Percentiles rank a stretch among this genome's conserved stretches.
phyloP scores from a whole-genome alignment of 352 stramenopile genomes.

The Phytophthora citricola region DNA sequence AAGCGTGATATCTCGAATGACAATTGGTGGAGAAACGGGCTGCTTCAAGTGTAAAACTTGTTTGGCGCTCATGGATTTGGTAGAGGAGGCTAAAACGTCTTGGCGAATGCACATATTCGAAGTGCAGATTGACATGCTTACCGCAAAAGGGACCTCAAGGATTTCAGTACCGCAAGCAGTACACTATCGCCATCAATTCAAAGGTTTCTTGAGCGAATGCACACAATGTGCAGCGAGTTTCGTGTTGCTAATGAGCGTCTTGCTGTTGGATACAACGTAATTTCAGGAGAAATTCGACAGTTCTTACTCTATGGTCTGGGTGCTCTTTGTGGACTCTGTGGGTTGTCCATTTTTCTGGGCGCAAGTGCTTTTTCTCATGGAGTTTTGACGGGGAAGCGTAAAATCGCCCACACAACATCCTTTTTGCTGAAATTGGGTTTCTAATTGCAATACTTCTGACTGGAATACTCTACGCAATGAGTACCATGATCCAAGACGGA shows the following conservation, averaged over 20 bases:
- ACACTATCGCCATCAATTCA: slow-evolving; percentile 40
- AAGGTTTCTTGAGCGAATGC: slow-evolving; percentile 41
- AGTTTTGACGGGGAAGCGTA: slow-evolving; percentile 48
- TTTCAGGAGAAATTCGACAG: slow-evolving; percentile 36
- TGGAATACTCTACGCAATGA: slow-evolving; percentile 58
- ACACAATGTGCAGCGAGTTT: slow-evolving; percentile 35
- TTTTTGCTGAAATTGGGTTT: slow-evolving; percentile 55
- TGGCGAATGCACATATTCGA: slow-evolving; percentile 58
- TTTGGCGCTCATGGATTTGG: slow-evolving; percentile 37
- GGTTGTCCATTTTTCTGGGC: slow-evolving; percentile 34
- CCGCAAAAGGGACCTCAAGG: slow-evolving; percentile 45
- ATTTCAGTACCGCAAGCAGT: slow-evolving; percentile 33
- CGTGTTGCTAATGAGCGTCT: slow-evolving; percentile 11
- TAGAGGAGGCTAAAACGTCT: slow-evolving; percentile 38
- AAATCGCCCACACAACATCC: slow-evolving; percentile 42
- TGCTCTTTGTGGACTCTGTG: slow-evolving; percentile 38
- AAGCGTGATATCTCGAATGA: slow-evolving; percentile 61
- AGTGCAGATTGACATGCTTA: slow-evolving; percentile 62
- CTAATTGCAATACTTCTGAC: slow-evolving; percentile 51
- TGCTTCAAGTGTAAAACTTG: slow-evolving; percentile 77
- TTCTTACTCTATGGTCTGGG: slow-evolving; percentile 44
- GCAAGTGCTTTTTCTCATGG: slow-evolving; percentile 44
- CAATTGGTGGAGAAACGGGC: slow-evolving; percentile 50
- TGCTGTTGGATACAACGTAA: slow-evolving; percentile 29
- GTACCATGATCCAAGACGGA: slow-evolving; percentile 57